These are phyloP conservation scores for Cutaneotrichosporon mucoides DNA, from an alignment of 1,284 basidiomycete species.

Conservation along the genomic window DNA sequence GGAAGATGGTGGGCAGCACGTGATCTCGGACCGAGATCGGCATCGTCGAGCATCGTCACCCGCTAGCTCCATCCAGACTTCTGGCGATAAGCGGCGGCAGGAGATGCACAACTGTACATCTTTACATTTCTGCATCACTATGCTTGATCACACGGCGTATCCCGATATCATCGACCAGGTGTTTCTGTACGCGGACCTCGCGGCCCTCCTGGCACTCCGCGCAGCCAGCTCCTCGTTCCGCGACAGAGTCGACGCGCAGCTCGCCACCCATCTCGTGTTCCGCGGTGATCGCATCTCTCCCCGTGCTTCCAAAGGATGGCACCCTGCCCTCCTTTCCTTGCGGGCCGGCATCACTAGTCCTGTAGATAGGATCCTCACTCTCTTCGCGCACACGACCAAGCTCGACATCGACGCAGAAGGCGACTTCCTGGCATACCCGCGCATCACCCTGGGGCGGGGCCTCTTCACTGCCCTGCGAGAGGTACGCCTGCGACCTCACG, in stretches of 20 bases:
- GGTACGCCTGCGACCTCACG: not conserved
- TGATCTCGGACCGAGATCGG: too few relatives aligned
- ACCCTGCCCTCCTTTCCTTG: not conserved
- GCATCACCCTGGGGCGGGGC: not conserved
- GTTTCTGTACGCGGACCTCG: not conserved
- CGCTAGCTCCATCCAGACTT: not conserved
- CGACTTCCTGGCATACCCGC: not conserved
- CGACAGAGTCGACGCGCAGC: not conserved
- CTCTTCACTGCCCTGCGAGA: not conserved
- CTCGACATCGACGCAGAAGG: not conserved
- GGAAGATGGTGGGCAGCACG: too few relatives aligned
- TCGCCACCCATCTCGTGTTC: not conserved
- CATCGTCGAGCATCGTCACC: too few relatives aligned
- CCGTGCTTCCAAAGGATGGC: not conserved
- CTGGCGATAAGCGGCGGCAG: not conserved
- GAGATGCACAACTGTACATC: not conserved
- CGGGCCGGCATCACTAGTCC: not conserved
- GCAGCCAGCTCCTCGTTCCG: not conserved
- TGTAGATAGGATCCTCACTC: not conserved
- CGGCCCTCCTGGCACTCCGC: not conserved
- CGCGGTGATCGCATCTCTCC: not conserved
- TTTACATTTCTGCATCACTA: not conserved
- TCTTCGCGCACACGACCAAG: not conserved
- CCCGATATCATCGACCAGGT: not conserved
- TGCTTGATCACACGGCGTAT: not conserved